Evolutionary conservation across 495 filamentous ascomycete genomes (phyloP).

Genomic region (Annulohypoxylon stygium): DNA sequence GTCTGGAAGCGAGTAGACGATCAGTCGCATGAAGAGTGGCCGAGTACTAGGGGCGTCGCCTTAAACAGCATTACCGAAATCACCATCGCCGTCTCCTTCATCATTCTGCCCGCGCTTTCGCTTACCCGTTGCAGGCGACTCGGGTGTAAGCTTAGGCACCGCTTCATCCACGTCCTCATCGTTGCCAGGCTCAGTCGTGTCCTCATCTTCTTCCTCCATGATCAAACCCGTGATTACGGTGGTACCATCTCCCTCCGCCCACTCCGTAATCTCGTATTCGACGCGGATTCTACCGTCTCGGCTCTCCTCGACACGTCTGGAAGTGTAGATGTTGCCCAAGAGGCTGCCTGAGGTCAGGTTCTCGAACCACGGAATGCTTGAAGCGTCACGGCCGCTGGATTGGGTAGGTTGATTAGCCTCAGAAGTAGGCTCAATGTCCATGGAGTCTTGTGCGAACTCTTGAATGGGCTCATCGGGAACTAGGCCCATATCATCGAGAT

Average conservation of each 20-base stretch:
- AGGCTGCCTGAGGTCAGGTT: constrained; percentile 79
- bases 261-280: constrained; percentile 90
- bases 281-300: constrained; percentile 71
- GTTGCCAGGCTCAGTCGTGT: not conserved
- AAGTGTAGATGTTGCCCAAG: constrained; percentile 73
- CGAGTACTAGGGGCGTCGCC: constrained; percentile 22
- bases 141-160: constrained; percentile 32
- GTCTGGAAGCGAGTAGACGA: constrained; percentile 21
- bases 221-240: constrained; percentile 10
- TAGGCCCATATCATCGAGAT: constrained; percentile 76
- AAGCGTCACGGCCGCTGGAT: constrained; percentile 53
- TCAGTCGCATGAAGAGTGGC: constrained; percentile 32
- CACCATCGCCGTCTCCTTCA: constrained; percentile 28
- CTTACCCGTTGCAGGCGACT: constrained; percentile 58
- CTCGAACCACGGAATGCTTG: constrained; percentile 86
- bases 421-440: constrained; percentile 36
- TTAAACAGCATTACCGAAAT: constrained; percentile 30
- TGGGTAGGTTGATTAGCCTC: constrained; percentile 44
- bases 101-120: constrained; percentile 65
- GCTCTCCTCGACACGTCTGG: constrained; percentile 67
- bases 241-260: constrained; percentile 68
- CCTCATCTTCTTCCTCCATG: not conserved
- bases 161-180: constrained; percentile 49
- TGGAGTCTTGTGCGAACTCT: constrained; percentile 50
- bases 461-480: constrained; percentile 59